Percentiles rank a stretch among this genome's conserved stretches.
Evolutionary conservation across 805 yeast species (phyloP).

Genomic region (Pichia insulana): DNA sequence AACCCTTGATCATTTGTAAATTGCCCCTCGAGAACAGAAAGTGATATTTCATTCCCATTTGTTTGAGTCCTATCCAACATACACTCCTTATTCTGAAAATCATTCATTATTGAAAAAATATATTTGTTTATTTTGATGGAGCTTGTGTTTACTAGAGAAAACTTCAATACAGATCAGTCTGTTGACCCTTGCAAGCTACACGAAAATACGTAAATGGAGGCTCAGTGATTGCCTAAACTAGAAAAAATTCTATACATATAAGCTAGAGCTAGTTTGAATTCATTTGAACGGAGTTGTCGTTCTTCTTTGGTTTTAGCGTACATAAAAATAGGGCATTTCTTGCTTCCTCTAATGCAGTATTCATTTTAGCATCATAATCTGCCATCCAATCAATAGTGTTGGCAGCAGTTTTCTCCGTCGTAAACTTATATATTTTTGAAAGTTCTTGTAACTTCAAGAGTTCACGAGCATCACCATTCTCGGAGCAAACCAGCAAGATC

Average conservation of each 20-base stretch:
- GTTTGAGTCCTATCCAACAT: background rate
- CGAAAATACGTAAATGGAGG: no score
- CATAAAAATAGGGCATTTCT: constrained; percentile 54
- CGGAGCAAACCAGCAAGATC: constrained; percentile 51
- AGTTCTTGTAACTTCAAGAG: constrained; percentile 38
- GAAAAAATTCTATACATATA: no score
- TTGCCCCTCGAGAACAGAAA: background rate
- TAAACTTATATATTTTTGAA: constrained; percentile 34
- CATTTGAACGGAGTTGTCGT: no score
- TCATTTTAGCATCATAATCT: constrained; percentile 39
- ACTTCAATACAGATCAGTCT: no score
- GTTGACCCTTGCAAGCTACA: no score
- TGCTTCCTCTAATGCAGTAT: constrained; percentile 40
- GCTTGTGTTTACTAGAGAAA: no score
- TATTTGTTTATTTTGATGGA: no score
- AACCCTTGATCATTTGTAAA: constrained; percentile 1
- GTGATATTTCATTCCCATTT: background rate
- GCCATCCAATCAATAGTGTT: constrained; percentile 40
- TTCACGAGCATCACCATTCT: constrained; percentile 50
- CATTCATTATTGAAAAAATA: no score
- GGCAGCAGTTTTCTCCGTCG: constrained; percentile 31
- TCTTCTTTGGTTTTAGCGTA: constrained; percentile 20
- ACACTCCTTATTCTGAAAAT: background rate
- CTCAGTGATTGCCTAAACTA: no score
- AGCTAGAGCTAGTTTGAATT: no score